Percentiles rank a stretch among this genome's conserved stretches.
Evolutionary conservation across 1,284 basidiomycete genomes (phyloP).

Genomic region (Austroboletus niveus): DNA sequence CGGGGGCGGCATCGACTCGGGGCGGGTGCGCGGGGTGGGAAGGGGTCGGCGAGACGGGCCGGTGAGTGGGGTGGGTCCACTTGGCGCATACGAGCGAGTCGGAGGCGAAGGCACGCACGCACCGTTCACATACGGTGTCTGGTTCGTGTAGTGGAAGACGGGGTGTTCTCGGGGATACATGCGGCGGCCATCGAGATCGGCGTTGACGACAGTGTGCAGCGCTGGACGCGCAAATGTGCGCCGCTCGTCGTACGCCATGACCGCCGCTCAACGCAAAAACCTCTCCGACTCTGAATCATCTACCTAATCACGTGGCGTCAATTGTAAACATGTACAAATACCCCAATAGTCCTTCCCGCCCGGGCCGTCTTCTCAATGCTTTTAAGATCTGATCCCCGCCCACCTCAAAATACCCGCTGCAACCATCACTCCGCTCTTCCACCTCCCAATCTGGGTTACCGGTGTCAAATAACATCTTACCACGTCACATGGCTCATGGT

Average conservation of each 20-base stretch:
- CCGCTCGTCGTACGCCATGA: conserved; percentile 26
- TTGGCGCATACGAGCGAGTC: conserved; percentile 4
- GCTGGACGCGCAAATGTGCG: conserved; percentile 9
- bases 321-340: conserved; percentile 23
- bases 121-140: not conserved
- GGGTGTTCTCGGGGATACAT: conserved; percentile 13
- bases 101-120: conserved; percentile 5
- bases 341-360: conserved; percentile 5
- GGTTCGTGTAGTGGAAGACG: conserved; percentile 20
- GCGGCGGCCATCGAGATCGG: conserved; percentile 7
- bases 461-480: no score
- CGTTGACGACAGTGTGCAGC: conserved; percentile 8
- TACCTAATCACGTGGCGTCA: conserved; percentile 14
- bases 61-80: conserved; percentile 7
- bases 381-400: no score
- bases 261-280: conserved; percentile 7
- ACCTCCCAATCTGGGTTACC: no score
- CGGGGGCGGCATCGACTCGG: conserved; percentile 30
- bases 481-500: no score
- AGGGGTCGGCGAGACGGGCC: conserved; percentile 28
- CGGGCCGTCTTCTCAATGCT: no score
- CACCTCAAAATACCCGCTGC: not conserved
- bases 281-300: not conserved
- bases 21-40: conserved; percentile 30
- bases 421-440: no score